phyloP scores from a whole-genome alignment of 257 asterid species.

The Solanum sejunctum region DNA sequence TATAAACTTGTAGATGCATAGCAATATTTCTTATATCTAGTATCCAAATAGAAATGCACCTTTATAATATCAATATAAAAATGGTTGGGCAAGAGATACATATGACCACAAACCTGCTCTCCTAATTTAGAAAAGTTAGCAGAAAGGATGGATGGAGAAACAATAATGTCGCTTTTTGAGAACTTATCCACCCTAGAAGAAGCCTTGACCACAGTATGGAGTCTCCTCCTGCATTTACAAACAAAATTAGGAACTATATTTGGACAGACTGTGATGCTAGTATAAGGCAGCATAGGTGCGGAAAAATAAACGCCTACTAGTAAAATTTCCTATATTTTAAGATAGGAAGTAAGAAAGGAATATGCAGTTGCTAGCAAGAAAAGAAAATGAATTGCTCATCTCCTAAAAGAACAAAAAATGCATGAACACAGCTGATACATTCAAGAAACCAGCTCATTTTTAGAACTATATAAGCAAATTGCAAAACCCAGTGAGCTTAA shows the following conservation, averaged over 20 bases:
- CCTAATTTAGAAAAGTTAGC: conserved; percentile 92
- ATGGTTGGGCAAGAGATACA: neutral
- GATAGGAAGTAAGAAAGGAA: neutral
- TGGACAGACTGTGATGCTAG: neutral
- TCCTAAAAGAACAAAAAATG: neutral
- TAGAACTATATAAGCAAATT: neutral
- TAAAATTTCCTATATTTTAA: neutral
- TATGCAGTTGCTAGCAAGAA: neutral
- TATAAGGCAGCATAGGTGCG: neutral
- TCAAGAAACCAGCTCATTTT: neutral
- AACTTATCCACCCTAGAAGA: conserved; percentile 83
- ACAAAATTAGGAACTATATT: neutral
- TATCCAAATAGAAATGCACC: neutral
- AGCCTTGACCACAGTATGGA: conserved; percentile 62
- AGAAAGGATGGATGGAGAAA: conserved; percentile 96
- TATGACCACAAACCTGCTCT: conserved; percentile 60
- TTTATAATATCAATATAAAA: neutral
- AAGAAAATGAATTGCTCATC: neutral
- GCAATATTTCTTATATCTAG: neutral
- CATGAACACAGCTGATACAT: neutral
- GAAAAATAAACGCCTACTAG: neutral
- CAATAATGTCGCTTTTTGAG: conserved; percentile 83
- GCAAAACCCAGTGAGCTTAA: neutral
- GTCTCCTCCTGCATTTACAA: conserved; percentile 48
- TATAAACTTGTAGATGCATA: neutral